Evolutionary conservation across 2,329 filamentous ascomycete species (phyloP).

Genomic region (Fusarium nanum): DNA sequence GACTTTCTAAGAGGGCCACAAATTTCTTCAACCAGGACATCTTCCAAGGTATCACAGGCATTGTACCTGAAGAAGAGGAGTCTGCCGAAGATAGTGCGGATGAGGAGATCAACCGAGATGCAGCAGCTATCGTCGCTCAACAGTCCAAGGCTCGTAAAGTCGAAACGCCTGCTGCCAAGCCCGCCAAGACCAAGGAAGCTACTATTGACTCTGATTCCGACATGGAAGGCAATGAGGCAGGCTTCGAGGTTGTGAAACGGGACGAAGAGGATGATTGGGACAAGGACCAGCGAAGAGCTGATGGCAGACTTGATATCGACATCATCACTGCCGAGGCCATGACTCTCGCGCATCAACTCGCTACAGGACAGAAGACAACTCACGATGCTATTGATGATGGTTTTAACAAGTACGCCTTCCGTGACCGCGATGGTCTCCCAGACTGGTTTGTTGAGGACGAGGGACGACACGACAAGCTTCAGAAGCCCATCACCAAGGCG

Average conservation of each 20-base stretch:
- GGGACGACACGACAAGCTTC: slow-evolving; percentile 80
- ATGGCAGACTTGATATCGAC: slow-evolving; percentile 84
- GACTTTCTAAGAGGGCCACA: slow-evolving; percentile 68
- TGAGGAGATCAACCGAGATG: slow-evolving; percentile 51
- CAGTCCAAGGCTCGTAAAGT: slow-evolving; percentile 46
- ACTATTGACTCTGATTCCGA: slow-evolving; percentile 48
- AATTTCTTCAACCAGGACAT: slow-evolving; percentile 96
- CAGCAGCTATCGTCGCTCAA: slow-evolving; percentile 42
- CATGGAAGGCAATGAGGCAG: slow-evolving; percentile 57
- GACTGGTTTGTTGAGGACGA: slow-evolving; percentile 99
- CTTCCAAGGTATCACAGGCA: slow-evolving; percentile 82
- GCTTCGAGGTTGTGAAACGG: slow-evolving; percentile 72
- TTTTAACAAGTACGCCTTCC: slow-evolving; percentile 93
- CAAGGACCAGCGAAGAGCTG: slow-evolving; percentile 69
- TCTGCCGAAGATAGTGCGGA: slow-evolving; percentile 43
- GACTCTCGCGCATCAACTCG: slow-evolving; percentile 93
- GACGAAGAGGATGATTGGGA: slow-evolving; percentile 71
- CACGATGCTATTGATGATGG: slow-evolving; percentile 87
- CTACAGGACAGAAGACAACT: slow-evolving; percentile 83
- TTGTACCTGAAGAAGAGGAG: slow-evolving; percentile 63
- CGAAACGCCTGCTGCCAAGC: slow-evolving; percentile 15
- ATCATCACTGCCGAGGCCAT: slow-evolving; percentile 99
- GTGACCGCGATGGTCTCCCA: slow-evolving; percentile 89
- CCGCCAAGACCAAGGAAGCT: slow-evolving; percentile 35
- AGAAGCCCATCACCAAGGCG: slow-evolving; percentile 91